Evolutionary conservation across 768 basidiomycete genomes (phyloP).

Genomic region (Rhodotorula kratochvilovae): DNA sequence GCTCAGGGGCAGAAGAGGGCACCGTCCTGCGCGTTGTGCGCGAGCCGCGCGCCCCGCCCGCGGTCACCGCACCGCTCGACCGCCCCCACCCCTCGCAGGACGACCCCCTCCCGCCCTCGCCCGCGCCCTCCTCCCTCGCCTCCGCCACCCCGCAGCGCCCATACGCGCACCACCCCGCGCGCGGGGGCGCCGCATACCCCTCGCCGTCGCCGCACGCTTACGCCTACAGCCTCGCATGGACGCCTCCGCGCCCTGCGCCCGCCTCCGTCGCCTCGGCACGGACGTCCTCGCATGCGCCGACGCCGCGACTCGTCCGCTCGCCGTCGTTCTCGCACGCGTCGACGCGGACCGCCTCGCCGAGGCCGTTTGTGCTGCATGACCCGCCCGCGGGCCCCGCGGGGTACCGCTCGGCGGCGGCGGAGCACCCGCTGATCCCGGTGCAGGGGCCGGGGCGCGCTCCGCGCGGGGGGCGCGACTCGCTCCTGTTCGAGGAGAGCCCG

Average conservation of each 20-base stretch:
- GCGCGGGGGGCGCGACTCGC: background rate
- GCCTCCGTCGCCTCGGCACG: too few relatives aligned
- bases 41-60: background rate
- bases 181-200: background rate
- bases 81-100: background rate
- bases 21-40: background rate
- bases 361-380: background rate
- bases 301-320: background rate
- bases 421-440: background rate
- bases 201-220: background rate
- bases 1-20: background rate
- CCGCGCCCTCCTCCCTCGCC: background rate
- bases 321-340: background rate
- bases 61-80: too few relatives aligned
- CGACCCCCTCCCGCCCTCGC: background rate
- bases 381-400: background rate
- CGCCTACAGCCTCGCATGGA: background rate
- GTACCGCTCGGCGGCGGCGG: background rate
- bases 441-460: background rate
- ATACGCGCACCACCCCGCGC: too few relatives aligned
- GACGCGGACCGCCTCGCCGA: background rate
- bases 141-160: background rate
- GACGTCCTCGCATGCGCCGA: background rate
- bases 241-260: background rate
- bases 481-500: background rate